Percentiles rank a stretch among this genome's conserved stretches.
Evolutionary conservation across 2,329 filamentous ascomycete species (phyloP).

Genomic region (Aspergillus sclerotialis): DNA sequence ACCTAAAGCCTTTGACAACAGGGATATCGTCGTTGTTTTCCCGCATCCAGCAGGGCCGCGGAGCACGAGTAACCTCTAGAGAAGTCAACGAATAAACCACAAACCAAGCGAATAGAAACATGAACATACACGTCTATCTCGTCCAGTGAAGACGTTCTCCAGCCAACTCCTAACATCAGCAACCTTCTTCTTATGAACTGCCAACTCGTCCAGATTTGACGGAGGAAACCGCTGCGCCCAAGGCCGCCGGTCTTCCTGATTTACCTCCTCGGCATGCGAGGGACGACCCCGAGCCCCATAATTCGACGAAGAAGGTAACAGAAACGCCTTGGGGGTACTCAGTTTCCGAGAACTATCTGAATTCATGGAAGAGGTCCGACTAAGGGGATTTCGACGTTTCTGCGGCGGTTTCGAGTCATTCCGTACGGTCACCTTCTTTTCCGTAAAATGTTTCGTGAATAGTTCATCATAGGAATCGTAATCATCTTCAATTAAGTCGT

Average conservation of each 20-base stretch:
- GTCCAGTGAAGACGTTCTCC: conserved; percentile 61
- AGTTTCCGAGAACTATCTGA: conserved; percentile 6
- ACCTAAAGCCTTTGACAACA: conserved; percentile 70
- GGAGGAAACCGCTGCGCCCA: conserved; percentile 87
- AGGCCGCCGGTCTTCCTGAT: conserved; percentile 57
- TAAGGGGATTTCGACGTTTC: conserved; percentile 5
- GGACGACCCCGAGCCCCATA: neutral
- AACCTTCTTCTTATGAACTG: conserved; percentile 92
- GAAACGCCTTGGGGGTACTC: conserved; percentile 20
- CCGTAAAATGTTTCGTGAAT: conserved; percentile 25
- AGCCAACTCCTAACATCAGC: conserved; percentile 79
- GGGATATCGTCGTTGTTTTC: conserved; percentile 78
- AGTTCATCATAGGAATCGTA: conserved; percentile 33
- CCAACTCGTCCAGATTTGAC: conserved; percentile 68
- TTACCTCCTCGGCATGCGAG: conserved; percentile 6
- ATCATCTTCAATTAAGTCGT: conserved; percentile 35
- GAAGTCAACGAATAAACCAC: neutral
- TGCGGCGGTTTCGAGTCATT: conserved; percentile 2
- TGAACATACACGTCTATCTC: conserved; percentile 31
- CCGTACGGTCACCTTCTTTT: conserved; percentile 9
- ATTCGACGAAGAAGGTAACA: conserved; percentile 4
- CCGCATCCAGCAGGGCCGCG: conserved; percentile 88
- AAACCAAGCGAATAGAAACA: conserved; percentile 1
- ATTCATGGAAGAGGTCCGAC: conserved; percentile 11
- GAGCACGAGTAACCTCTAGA: conserved; percentile 52